These are phyloP conservation scores for Eucalyptus regnans DNA, from an alignment of 345 rosid species.

Conservation along the genomic window DNA sequence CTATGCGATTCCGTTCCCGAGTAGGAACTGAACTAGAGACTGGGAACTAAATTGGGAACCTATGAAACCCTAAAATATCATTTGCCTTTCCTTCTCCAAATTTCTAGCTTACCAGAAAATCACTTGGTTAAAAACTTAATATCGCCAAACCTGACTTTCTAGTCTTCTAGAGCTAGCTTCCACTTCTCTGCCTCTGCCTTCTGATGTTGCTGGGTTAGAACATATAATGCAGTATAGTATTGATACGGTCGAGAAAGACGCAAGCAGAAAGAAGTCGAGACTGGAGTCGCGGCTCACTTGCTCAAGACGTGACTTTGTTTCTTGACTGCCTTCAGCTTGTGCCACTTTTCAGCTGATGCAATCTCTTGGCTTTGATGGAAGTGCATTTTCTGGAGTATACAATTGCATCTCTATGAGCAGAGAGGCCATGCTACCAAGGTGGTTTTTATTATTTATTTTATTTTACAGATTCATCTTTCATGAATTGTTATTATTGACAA, in stretches of 20 bases:
- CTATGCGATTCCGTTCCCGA: no score
- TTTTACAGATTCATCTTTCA: no score
- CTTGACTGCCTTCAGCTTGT: background rate
- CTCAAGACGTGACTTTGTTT: background rate
- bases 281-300: background rate
- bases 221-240: background rate
- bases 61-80: background rate
- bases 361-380: background rate
- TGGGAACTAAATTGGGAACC: no score
- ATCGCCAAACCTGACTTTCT: background rate
- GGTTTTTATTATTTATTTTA: no score
- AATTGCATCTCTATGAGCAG: background rate
- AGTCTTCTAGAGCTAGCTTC: background rate
- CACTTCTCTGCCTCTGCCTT: background rate
- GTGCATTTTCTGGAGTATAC: background rate
- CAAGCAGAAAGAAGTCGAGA: background rate
- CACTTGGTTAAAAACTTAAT: background rate
- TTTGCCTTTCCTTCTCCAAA: background rate
- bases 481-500: no score
- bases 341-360: background rate
- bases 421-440: background rate
- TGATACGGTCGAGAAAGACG: background rate
- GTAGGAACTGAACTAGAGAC: no score
- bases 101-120: background rate
- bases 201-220: background rate